Percentiles rank a stretch among this genome's conserved stretches.
Evolutionary conservation across 495 filamentous ascomycete species (phyloP).

Genomic region (Xylaria telfairii): DNA sequence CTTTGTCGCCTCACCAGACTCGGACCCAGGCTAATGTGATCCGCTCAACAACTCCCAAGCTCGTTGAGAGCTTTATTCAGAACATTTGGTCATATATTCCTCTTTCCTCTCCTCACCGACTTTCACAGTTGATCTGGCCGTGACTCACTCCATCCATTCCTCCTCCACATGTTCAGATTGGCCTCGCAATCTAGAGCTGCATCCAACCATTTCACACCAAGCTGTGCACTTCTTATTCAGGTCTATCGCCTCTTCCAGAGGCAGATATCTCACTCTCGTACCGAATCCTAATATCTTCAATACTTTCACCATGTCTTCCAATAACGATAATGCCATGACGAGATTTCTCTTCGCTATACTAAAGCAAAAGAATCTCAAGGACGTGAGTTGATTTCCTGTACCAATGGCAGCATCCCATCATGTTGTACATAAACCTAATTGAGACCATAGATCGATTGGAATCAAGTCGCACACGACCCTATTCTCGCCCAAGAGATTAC

Average conservation of each 20-base stretch:
- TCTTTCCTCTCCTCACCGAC: slow-evolving; percentile 44
- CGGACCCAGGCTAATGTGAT: slow-evolving; percentile 38
- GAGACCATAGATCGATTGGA: slow-evolving; percentile 71
- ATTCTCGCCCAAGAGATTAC: slow-evolving; percentile 64
- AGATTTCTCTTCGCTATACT: slow-evolving; percentile 78
- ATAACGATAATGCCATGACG: slow-evolving; percentile 57
- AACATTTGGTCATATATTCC: slow-evolving; percentile 41
- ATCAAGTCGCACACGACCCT: slow-evolving; percentile 63
- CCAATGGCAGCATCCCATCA: background rate
- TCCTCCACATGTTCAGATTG: slow-evolving; percentile 35
- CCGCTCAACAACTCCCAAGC: slow-evolving; percentile 33
- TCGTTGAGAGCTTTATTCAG: slow-evolving; percentile 34
- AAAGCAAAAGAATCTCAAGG: slow-evolving; percentile 75
- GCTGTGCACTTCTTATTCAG: slow-evolving; percentile 40
- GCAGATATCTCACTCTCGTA: slow-evolving; percentile 9
- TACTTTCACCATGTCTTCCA: slow-evolving; percentile 49
- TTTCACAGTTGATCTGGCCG: slow-evolving; percentile 41
- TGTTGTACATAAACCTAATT: slow-evolving; percentile 13
- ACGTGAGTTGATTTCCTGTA: slow-evolving; percentile 53
- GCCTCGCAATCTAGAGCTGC: slow-evolving; percentile 28
- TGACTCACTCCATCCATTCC: slow-evolving; percentile 45
- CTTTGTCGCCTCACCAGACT: slow-evolving; percentile 37
- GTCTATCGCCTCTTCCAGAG: slow-evolving; percentile 26
- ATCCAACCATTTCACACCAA: slow-evolving; percentile 29
- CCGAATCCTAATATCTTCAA: slow-evolving; percentile 17